Conservation (phyloP, 257 asterid species). For the Nicotiana tabacum region DNA sequence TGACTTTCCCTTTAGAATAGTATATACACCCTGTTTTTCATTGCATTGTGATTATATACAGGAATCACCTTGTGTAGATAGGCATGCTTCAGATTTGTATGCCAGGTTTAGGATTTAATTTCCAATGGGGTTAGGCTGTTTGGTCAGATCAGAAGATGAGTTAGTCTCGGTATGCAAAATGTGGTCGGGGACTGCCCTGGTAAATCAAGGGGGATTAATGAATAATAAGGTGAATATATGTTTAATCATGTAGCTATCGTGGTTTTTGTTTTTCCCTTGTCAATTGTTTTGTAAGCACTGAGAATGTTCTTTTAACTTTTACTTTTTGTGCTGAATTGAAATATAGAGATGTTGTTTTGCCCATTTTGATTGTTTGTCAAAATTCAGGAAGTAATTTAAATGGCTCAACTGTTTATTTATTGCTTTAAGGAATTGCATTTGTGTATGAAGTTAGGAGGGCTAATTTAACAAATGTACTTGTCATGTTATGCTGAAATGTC, state of each 20-base stretch:
- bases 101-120: background rate
- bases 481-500: background rate
- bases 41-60: background rate
- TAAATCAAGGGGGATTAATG: background rate
- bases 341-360: background rate
- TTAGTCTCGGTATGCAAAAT: background rate
- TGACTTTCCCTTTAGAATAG: background rate
- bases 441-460: background rate
- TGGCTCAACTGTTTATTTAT: background rate
- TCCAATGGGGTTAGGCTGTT: background rate
- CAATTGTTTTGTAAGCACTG: background rate
- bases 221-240: background rate
- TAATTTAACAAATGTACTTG: background rate
- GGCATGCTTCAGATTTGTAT: background rate
- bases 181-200: background rate
- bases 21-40: background rate
- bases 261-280: background rate
- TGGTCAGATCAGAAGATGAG: background rate
- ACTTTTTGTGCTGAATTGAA: background rate
- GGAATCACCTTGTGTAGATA: background rate
- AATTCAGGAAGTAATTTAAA: background rate
- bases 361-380: background rate
- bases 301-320: background rate
- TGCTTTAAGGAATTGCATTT: background rate
- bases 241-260: conserved; percentile 3